Evolutionary conservation across 192 early-diverging fungal species (phyloP), one percentile per base, ranked within the genome.

Genomic region (Coemansia sp.): DNA sequence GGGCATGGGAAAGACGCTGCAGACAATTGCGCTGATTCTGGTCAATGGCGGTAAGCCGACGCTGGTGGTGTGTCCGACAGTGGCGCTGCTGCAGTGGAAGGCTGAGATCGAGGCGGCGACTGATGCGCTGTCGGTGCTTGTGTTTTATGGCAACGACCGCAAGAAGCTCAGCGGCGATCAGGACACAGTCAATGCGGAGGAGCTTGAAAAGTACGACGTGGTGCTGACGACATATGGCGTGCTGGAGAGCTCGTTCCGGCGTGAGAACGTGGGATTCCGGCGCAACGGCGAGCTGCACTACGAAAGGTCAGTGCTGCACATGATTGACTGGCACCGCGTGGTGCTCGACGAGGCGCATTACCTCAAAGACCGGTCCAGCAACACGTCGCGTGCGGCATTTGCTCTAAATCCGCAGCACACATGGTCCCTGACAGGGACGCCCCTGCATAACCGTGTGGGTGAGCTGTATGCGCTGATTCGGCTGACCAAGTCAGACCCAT

Each of bases 1-100:
- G 93, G 93, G 93, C 22, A 91, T 91, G 91, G 91, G 93, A 52
- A 97, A 97, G 75, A 97, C 95, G 3, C 91, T 97, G 65, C 93
- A 96, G 69, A 91, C 90, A 50, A 94, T 97, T 25, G 86, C 89
- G 7, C 80, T 97, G 19, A 61, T 97, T 22, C 78, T 92, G 9
- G 74, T 82, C 35, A 87, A 89, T 54, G 70, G 71, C 11, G 76
- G 82, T 12, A 83, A 84, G 21, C 91, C 91, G 7, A 97, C 89
- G 56, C 76, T 97, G 65, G 90, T 97, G 39, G 61, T 97, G 11
- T 90, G 88, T 8, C 95, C 95, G 2, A 92, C 91, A 0, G 93
- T 94, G 10, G 94, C 94, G 4, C 84, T 96, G 39, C 60, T 91
- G 59, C 95, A 95, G 83, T 97, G 95, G 94, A 82, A 81, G 62